Conservation (phyloP, 129 eudicot species). For the Lactuca saligna region DNA sequence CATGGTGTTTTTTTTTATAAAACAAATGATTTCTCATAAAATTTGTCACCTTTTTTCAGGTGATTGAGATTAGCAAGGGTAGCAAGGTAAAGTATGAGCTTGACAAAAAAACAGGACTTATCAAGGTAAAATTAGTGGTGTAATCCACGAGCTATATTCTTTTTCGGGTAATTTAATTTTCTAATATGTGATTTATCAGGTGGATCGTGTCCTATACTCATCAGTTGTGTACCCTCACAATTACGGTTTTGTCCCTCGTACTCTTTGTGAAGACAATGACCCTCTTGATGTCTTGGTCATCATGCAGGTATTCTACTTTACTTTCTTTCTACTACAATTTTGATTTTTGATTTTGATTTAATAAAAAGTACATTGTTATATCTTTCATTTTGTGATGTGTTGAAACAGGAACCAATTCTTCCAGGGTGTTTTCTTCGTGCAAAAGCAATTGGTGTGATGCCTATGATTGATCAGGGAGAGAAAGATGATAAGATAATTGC, state of each 20-base stretch:
- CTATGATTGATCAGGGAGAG: conserved; percentile 99
- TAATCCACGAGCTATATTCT: conserved; percentile 9
- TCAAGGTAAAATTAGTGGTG: conserved; percentile 81
- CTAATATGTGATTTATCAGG: conserved; percentile 43
- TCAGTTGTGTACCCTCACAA: conserved; percentile 97
- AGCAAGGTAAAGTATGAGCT: conserved; percentile 97
- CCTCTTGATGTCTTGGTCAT: conserved; percentile 94
- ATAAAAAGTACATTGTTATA: background rate
- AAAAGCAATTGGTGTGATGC: conserved; percentile 94
- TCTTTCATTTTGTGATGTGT: background rate
- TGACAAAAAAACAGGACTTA: conserved; percentile 94
- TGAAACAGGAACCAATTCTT: conserved; percentile 82
- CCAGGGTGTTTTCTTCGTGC: conserved; percentile 99
- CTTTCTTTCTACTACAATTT: background rate
- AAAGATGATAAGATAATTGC: conserved; percentile 99
- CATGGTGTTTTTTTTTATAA: background rate
- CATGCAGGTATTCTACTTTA: conserved; percentile 67
- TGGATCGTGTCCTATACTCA: conserved; percentile 93
- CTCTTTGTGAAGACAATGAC: conserved; percentile 94
- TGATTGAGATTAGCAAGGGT: conserved; percentile 91
- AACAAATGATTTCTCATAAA: conserved; percentile 3
- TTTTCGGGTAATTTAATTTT: conserved; percentile 1
- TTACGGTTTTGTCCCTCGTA: conserved; percentile 95
- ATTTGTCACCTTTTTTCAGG: conserved; percentile 46
- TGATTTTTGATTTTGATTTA: background rate